These are phyloP conservation scores for Albugo laibachii DNA, from an alignment of 352 stramenopile genomes.

Conservation along the genomic window DNA sequence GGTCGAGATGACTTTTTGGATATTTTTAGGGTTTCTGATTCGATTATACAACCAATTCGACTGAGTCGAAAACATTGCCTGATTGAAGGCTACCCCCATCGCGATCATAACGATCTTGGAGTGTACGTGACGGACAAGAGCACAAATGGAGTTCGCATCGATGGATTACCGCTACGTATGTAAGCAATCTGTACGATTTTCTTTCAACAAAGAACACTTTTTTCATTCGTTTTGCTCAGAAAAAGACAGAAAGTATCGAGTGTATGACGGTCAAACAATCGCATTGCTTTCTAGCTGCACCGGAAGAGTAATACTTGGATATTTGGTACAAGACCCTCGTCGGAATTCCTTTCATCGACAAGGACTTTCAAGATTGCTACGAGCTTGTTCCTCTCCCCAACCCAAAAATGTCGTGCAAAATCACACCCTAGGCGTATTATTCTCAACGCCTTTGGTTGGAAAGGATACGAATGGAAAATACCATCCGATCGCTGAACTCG, in stretches of 20 bases:
- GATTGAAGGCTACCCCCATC: constrained; percentile 28
- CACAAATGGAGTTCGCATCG: constrained; percentile 49
- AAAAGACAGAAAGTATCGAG: constrained; percentile 23
- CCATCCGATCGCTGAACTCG: constrained; percentile 76
- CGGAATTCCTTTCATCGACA: no score
- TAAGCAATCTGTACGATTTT: no score
- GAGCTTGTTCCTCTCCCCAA: no score
- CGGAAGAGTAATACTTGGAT: constrained; percentile 39
- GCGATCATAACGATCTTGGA: constrained; percentile 15
- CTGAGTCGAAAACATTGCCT: constrained; percentile 40
- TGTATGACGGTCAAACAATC: constrained; percentile 44
- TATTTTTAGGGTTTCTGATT: constrained; percentile 16
- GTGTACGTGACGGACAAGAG: constrained; percentile 54
- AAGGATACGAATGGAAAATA: constrained; percentile 79
- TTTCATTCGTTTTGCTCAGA: constrained; percentile 4
- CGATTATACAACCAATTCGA: constrained; percentile 27
- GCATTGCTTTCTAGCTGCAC: constrained; percentile 42
- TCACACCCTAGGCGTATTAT: constrained; percentile 84
- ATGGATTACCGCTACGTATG: constrained; percentile 15
- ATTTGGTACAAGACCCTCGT: constrained; percentile 56
- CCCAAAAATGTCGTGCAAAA: constrained; percentile 7
- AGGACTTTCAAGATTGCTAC: no score
- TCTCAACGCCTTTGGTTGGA: constrained; percentile 84
- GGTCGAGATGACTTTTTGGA: constrained; percentile 26
- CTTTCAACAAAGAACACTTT: not conserved